phyloP scores from a whole-genome alignment of 768 basidiomycete species.

The Agaricus blazei region DNA sequence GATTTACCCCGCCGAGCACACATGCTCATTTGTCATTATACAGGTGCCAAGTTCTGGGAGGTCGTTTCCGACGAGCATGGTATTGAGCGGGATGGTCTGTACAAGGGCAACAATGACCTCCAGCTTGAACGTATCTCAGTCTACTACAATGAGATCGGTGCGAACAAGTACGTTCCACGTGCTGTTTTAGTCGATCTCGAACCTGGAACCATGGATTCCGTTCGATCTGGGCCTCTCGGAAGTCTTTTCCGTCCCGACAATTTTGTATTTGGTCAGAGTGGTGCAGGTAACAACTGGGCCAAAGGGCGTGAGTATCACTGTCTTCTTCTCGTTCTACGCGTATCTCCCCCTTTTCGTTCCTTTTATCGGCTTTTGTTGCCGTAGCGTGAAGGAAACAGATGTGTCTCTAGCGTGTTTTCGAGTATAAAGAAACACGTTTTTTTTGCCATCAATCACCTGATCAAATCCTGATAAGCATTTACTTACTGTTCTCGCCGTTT shows the following conservation, averaged over 20 bases:
- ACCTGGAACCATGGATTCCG: constrained; percentile 94
- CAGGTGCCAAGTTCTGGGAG: constrained; percentile 97
- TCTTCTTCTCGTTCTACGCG: constrained; percentile 3
- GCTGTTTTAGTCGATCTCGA: constrained; percentile 97
- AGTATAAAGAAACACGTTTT: constrained; percentile 2
- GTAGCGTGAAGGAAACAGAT: constrained; percentile 19
- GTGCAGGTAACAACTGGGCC: constrained; percentile 99
- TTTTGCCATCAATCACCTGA: constrained; percentile 13
- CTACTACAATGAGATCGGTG: constrained; percentile 95
- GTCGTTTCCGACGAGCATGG: constrained; percentile 98
- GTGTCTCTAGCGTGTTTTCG: background rate
- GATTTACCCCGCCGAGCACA: constrained; percentile 16
- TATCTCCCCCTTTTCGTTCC: background rate
- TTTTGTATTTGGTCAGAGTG: constrained; percentile 97
- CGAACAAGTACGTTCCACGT: constrained; percentile 97
- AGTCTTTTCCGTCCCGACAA: constrained; percentile 95
- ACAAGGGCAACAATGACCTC: constrained; percentile 90
- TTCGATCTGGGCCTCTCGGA: constrained; percentile 87
- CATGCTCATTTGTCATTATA: constrained; percentile 10
- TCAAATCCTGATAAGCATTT: constrained; percentile 14
- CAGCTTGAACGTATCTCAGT: constrained; percentile 97
- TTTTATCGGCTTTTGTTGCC: constrained; percentile 1
- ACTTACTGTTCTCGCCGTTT: constrained; percentile 2
- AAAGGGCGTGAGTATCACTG: constrained; percentile 82
- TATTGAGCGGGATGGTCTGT: constrained; percentile 88